phyloP scores from a whole-genome alignment of 208 protist genomes.

The Strigomonas culicis region DNA sequence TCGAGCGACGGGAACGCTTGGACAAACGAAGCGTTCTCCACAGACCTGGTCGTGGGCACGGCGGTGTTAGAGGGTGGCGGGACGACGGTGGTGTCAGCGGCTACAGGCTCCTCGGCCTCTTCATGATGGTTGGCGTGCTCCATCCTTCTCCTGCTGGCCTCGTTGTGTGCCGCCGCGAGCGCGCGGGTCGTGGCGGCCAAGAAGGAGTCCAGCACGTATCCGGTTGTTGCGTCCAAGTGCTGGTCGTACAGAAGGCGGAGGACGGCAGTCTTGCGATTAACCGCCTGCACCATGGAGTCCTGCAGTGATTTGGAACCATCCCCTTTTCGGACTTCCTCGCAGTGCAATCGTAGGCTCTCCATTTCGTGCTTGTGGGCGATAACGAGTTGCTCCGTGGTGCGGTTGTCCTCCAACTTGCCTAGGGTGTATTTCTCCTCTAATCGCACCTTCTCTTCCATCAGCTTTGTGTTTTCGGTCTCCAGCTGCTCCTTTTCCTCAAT shows the following conservation, averaged over 20 bases:
- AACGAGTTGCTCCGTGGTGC: background rate
- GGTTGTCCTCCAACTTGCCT: background rate
- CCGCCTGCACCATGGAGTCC: background rate
- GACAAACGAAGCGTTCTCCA: too few relatives aligned
- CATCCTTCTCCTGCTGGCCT: background rate
- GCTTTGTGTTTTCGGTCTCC: conserved; percentile 7
- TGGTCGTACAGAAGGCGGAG: background rate
- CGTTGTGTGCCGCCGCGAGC: background rate
- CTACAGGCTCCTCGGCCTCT: background rate
- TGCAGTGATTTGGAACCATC: background rate
- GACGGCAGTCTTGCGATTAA: background rate
- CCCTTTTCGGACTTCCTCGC: too few relatives aligned
- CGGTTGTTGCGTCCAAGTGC: background rate
- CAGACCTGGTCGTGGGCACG: too few relatives aligned
- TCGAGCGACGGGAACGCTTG: too few relatives aligned
- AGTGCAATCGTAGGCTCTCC: background rate
- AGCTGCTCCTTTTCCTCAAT: conserved; percentile 11
- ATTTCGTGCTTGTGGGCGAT: background rate
- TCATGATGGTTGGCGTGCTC: background rate
- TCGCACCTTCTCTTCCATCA: conserved; percentile 6
- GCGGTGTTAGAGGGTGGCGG: too few relatives aligned
- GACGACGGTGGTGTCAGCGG: too few relatives aligned
- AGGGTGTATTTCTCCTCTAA: conserved; percentile 1
- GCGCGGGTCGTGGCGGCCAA: background rate
- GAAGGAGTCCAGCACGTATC: background rate